Evolutionary conservation across 2,329 filamentous ascomycete species (phyloP).

Genomic region (Teratosphaeria nubilosa): DNA sequence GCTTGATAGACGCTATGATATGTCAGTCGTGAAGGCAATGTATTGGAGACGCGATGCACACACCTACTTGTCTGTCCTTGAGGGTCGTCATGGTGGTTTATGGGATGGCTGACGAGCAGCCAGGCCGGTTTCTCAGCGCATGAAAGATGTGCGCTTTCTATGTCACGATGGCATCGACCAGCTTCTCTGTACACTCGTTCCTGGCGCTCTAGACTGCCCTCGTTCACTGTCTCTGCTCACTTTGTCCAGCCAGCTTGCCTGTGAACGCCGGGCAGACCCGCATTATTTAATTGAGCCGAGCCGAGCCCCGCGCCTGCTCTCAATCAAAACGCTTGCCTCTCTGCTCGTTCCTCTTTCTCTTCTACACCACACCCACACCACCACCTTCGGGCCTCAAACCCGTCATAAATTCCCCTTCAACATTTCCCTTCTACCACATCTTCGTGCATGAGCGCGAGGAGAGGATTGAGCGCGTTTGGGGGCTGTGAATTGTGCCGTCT

Average conservation of each 20-base stretch:
- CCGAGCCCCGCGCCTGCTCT: not conserved
- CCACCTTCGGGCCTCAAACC: not conserved
- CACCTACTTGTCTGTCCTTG: constrained; percentile 63
- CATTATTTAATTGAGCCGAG: not conserved
- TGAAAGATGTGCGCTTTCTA: constrained; percentile 1
- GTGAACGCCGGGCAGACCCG: not conserved
- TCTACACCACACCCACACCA: not conserved
- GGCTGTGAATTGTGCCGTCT: constrained; percentile 1
- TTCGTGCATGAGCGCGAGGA: not conserved
- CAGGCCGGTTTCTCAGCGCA: constrained; percentile 17
- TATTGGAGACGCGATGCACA: constrained; percentile 23
- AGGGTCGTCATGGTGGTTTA: constrained; percentile 47
- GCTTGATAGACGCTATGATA: constrained; percentile 71
- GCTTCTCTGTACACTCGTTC: not conserved
- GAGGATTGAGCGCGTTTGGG: not conserved
- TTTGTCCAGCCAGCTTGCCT: not conserved
- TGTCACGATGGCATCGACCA: not conserved
- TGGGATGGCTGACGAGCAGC: constrained; percentile 19
- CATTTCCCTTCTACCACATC: not conserved
- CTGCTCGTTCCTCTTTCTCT: not conserved
- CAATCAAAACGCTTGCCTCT: not conserved
- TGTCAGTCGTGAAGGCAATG: constrained; percentile 1
- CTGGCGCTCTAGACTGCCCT: not conserved
- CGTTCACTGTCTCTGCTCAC: not conserved
- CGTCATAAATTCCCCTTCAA: not conserved